Evolutionary conservation across 306 rosid genomes (phyloP).

Genomic region (Gillenia trifoliata): DNA sequence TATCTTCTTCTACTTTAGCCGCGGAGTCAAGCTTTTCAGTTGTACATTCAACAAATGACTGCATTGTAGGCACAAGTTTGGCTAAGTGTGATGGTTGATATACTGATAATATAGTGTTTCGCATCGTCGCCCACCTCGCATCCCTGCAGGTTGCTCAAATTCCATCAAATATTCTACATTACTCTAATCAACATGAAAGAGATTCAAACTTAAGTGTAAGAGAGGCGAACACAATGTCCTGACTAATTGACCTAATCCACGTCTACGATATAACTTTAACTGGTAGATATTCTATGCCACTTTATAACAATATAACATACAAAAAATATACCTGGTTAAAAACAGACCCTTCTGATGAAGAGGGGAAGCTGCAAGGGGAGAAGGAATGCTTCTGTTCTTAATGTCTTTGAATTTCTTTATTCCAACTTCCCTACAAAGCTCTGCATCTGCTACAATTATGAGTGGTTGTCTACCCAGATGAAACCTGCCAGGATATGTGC

Average conservation of each 20-base stretch:
- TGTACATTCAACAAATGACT: constrained; percentile 65
- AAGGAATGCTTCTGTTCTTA: constrained; percentile 78
- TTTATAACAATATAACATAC: background rate
- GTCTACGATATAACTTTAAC: background rate
- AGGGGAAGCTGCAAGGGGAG: constrained; percentile 87
- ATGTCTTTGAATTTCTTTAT: constrained; percentile 75
- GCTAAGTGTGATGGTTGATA: constrained; percentile 82
- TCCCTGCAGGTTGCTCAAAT: constrained; percentile 46
- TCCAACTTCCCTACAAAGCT: constrained; percentile 83
- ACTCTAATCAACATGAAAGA: background rate
- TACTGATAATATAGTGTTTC: constrained; percentile 67
- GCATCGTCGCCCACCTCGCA: constrained; percentile 82
- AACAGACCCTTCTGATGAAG: constrained; percentile 94
- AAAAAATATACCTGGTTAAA: constrained; percentile 55
- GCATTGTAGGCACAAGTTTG: constrained; percentile 78
- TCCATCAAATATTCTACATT: background rate
- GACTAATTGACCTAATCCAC: background rate
- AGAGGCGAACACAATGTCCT: background rate
- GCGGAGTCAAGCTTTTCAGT: constrained; percentile 50
- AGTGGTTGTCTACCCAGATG: constrained; percentile 93
- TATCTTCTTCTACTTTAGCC: constrained; percentile 31
- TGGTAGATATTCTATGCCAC: no score
- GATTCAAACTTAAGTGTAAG: background rate
- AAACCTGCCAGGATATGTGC: constrained; percentile 43
- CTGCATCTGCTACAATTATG: constrained; percentile 78